Percentiles rank a stretch among this genome's conserved stretches.
These are phyloP conservation scores for Saccharomyces jurei DNA, from an alignment of 805 yeast genomes.

Conservation along the genomic window DNA sequence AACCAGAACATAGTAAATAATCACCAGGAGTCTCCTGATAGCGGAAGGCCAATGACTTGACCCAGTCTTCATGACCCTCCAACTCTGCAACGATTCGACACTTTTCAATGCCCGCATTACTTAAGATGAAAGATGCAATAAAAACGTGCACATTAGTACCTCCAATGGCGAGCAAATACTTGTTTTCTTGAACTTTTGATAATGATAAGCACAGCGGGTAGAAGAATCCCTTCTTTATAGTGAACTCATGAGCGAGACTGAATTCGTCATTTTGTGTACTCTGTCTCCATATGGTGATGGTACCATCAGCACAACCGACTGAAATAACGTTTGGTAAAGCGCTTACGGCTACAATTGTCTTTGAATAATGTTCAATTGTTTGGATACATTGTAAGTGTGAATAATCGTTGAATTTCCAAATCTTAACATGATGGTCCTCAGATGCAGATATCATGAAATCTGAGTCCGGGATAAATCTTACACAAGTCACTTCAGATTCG, in stretches of 20 bases:
- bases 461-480: constrained; percentile 45
- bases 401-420: constrained; percentile 43
- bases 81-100: constrained; percentile 44
- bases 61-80: constrained; percentile 96
- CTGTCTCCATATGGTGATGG: constrained; percentile 44
- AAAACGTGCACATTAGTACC: constrained; percentile 54
- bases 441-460: constrained; percentile 49
- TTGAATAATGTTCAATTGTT: constrained; percentile 35
- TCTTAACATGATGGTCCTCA: constrained; percentile 53
- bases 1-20: constrained; percentile 73
- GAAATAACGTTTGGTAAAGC: constrained; percentile 37
- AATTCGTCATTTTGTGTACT: constrained; percentile 14
- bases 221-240: constrained; percentile 18
- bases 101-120: constrained; percentile 8
- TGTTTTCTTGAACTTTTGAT: constrained; percentile 19
- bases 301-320: constrained; percentile 61
- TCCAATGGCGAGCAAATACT: constrained; percentile 56
- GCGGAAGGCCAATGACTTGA: constrained; percentile 61
- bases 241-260: constrained; percentile 18
- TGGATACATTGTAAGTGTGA: constrained; percentile 18
- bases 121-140: constrained; percentile 40
- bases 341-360: constrained; percentile 50
- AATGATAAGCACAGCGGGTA: constrained; percentile 23
- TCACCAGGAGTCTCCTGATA: constrained; percentile 39
- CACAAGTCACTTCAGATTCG: constrained; percentile 55